A percentile compares a stretch with the other conserved stretches of the same genome.
These are phyloP conservation scores for Coemansia sp. DNA, from an alignment of 192 early-diverging fungal species.

Conservation along the genomic window DNA sequence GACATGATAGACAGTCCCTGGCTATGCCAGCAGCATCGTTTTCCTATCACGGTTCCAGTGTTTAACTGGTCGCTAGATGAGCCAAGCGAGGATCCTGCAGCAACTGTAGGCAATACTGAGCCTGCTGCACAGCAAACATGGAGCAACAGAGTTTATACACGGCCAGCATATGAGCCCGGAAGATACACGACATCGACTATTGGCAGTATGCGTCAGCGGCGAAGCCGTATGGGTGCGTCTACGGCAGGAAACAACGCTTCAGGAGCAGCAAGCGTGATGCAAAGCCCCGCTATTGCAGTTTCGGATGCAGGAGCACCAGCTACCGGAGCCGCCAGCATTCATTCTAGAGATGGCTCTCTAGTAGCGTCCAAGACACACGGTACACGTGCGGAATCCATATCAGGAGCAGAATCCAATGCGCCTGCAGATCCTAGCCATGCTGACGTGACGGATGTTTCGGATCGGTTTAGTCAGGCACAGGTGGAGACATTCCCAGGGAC, in stretches of 20 bases:
- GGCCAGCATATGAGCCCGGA: conserved; percentile 22
- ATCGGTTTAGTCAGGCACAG: conserved; percentile 26
- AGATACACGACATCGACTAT: not conserved
- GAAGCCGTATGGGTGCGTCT: conserved; percentile 27
- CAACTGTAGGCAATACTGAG: not conserved
- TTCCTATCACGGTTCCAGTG: conserved; percentile 5
- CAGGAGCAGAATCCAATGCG: no score
- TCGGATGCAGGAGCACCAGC: not conserved
- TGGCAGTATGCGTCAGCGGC: conserved; percentile 13
- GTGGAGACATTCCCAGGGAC: conserved; percentile 43
- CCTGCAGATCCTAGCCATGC: not conserved
- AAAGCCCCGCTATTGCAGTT: conserved; percentile 10
- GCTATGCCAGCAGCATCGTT: conserved; percentile 33
- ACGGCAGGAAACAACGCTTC: conserved; percentile 6
- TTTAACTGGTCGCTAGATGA: conserved; percentile 31
- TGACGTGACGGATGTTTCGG: conserved; percentile 1
- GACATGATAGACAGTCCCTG: conserved; percentile 39
- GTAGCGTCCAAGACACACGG: not conserved
- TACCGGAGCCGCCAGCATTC: not conserved
- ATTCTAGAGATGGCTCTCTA: not conserved
- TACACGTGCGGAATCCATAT: not conserved
- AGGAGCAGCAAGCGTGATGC: not conserved
- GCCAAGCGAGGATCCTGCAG: not conserved
- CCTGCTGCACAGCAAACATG: conserved; percentile 4
- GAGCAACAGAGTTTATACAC: not conserved